phyloP scores from a whole-genome alignment of 2,329 filamentous ascomycete genomes.

The Stagonosporopsis cucurbitacearum region DNA sequence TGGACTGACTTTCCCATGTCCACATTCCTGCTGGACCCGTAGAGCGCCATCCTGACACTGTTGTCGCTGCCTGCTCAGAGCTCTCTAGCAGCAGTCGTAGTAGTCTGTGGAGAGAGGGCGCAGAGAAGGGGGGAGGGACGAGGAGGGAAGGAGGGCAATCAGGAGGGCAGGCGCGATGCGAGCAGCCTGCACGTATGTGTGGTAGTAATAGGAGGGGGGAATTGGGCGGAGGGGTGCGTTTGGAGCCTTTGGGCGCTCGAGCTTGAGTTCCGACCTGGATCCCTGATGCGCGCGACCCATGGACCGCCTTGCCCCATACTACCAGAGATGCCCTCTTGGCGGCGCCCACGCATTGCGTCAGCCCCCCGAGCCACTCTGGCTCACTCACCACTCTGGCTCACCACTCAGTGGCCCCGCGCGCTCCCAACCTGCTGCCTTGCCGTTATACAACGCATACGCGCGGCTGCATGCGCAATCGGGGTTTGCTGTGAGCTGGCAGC shows the following conservation, averaged over 20 bases:
- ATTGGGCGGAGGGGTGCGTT: conserved; percentile 17
- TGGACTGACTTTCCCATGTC: conserved; percentile 66
- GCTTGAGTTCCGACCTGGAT: conserved; percentile 28
- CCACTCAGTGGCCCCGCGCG: not conserved
- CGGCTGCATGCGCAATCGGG: conserved; percentile 44
- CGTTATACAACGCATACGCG: conserved; percentile 42
- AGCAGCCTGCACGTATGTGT: conserved; percentile 19
- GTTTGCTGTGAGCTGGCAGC: conserved; percentile 34
- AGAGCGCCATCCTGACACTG: conserved; percentile 44
- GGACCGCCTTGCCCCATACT: conserved; percentile 13
- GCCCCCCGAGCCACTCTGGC: conserved; percentile 25
- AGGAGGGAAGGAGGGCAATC: conserved; percentile 5
- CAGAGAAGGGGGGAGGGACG: too few relatives aligned
- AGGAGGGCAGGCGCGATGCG: conserved; percentile 19
- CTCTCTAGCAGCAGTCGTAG: conserved; percentile 20
- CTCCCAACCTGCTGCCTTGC: conserved; percentile 27
- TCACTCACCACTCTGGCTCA: conserved; percentile 20
- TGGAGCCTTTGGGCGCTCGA: conserved; percentile 9
- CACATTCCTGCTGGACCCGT: conserved; percentile 60
- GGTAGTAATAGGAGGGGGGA: not conserved
- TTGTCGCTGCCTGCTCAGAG: conserved; percentile 28
- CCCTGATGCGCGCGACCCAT: conserved; percentile 21
- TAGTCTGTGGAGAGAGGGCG: not conserved
- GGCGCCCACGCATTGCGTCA: conserved; percentile 33
- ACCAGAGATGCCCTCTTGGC: conserved; percentile 27